Base-by-base conservation (phyloP, 1,284 basidiomycete genomes). In the Apiotrichum akiyoshidainum region DNA sequence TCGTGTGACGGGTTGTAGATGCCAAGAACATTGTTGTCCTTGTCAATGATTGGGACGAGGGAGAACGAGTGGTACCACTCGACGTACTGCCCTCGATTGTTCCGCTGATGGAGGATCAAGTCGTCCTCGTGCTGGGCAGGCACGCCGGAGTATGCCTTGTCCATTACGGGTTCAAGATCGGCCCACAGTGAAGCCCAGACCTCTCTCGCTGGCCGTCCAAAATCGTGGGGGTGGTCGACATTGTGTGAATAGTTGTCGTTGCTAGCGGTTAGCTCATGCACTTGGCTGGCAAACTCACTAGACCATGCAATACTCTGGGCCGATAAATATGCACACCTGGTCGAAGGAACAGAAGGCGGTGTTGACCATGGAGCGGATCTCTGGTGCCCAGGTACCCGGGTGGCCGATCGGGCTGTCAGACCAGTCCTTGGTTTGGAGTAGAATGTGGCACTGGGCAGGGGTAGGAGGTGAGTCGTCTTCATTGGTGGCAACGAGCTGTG, bases 41-140 rank as follows among this genome's bases (percentile, higher is more conserved):
- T 14, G 21, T 52, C 65, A 4, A 47, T 45, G 46, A 76, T 70
- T 9, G 74, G 74, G 3, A 71, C 65, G 22, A 65, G 70, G 42
- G 71, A 65, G 66, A 68, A 76, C 26, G 64, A 63, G 34, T 72
- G 71, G 52, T 76, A 74, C 12, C 60, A 52, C 55, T 76, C 74
- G 17, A 65, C 31, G 12, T 60, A 54, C 1, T 54, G 57, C 11
- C 63, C 68, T 16, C 64, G 52, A 5, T 63, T 67, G 26, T 59
- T 51, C 22, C 55, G 53, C 40, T 59, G 41, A 48, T 58, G 68
- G 35, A 71, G 54, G 31, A 71, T 11, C 5, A 67, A 58, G 46
- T 72, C 73, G 54, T 75, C 65, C 42, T 69, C 64, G 10, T 59
- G 60, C 40, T 64, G 33, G 0, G 56, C 16, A 1, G 54, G 42